Conservation (phyloP, 2,329 filamentous ascomycete species). For the Cladosporium sp. region DNA sequence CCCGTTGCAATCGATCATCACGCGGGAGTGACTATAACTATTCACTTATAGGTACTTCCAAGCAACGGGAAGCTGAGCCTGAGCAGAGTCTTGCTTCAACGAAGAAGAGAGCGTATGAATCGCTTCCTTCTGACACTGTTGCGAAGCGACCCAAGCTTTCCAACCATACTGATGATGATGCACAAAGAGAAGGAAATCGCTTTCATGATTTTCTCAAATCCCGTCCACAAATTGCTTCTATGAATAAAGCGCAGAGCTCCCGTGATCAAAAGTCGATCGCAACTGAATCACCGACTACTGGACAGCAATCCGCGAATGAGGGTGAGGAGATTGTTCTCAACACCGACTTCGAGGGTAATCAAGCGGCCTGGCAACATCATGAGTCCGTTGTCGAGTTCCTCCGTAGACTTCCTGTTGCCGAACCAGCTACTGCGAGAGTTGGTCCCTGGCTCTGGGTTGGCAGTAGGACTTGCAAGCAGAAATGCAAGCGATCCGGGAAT, state of each 20-base stretch:
- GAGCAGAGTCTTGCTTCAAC: too few relatives aligned
- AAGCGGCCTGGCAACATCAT: slow-evolving; percentile 53
- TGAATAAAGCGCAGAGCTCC: neutral
- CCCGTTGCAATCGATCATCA: too few relatives aligned
- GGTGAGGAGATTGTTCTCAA: slow-evolving; percentile 33
- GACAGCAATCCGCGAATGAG: neutral
- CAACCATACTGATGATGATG: neutral
- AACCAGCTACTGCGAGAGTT: slow-evolving; percentile 42
- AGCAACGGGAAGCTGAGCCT: too few relatives aligned
- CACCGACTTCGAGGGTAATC: slow-evolving; percentile 55
- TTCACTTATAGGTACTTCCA: too few relatives aligned
- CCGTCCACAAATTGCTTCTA: slow-evolving; percentile 15
- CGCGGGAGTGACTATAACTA: slow-evolving; percentile 6
- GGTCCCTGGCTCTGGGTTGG: slow-evolving; percentile 67
- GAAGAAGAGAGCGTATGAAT: too few relatives aligned
- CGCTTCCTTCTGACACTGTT: too few relatives aligned
- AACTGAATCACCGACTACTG: too few relatives aligned
- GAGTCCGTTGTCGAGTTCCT: slow-evolving; percentile 64
- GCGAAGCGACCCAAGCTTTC: neutral
- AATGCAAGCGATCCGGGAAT: neutral
- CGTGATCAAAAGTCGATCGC: too few relatives aligned
- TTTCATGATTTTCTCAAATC: slow-evolving; percentile 17
- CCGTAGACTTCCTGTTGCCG: slow-evolving; percentile 59
- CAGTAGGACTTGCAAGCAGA: neutral
- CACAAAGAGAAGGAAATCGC: neutral